Evolutionary conservation across 2,329 filamentous ascomycete species (phyloP).

Genomic region (Xylariaceae sp.): DNA sequence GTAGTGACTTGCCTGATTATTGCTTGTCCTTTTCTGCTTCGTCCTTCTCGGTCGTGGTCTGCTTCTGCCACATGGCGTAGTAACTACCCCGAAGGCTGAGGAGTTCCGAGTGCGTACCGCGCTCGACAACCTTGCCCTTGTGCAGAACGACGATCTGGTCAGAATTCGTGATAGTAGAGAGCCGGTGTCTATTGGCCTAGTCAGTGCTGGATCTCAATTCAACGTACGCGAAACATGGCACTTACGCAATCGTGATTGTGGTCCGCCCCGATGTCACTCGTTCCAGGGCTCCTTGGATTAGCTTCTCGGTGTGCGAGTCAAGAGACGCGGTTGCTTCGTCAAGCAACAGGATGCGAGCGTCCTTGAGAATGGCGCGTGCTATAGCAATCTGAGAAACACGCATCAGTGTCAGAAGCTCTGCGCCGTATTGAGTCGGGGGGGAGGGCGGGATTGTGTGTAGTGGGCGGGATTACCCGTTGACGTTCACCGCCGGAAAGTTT

Average conservation of each 20-base stretch:
- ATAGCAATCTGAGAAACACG: constrained; percentile 40
- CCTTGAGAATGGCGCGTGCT: constrained; percentile 59
- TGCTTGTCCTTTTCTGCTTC: too few relatives aligned
- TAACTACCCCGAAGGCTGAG: constrained; percentile 39
- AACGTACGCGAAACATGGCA: constrained; percentile 2
- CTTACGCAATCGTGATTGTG: constrained; percentile 44
- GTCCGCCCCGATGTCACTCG: constrained; percentile 40
- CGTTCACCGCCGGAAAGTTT: constrained; percentile 52
- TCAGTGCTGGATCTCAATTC: neutral
- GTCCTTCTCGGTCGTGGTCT: too few relatives aligned
- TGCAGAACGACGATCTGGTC: constrained; percentile 49
- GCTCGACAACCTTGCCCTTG: constrained; percentile 42
- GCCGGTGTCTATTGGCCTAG: constrained; percentile 35
- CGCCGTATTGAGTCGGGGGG: too few relatives aligned
- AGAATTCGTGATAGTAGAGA: constrained; percentile 50
- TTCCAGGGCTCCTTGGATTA: constrained; percentile 48
- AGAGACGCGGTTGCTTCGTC: constrained; percentile 68
- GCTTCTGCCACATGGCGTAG: constrained; percentile 45
- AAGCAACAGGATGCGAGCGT: constrained; percentile 60
- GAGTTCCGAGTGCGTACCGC: constrained; percentile 41
- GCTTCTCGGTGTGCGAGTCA: constrained; percentile 52
- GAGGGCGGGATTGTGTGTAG: constrained; percentile 1
- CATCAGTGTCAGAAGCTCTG: neutral
- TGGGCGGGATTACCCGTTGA: constrained; percentile 36
- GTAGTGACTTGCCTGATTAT: too few relatives aligned